Conservation (phyloP, 1,139 yeast genomes). For the Yamadazyma diddensiae region DNA sequence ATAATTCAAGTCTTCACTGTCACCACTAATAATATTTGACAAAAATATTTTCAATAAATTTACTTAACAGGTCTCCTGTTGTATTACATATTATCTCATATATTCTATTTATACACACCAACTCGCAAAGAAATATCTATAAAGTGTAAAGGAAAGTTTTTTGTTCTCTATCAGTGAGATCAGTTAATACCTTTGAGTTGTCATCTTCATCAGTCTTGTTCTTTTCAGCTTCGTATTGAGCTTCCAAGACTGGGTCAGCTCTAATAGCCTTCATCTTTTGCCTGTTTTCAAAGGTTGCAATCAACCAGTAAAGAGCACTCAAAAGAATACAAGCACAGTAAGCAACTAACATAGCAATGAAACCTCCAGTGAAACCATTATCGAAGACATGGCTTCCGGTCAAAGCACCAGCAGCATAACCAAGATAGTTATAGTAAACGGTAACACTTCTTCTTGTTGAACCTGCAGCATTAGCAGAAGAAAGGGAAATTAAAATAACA, state of each 20-base stretch:
- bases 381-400: slow-evolving; percentile 31
- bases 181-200: slow-evolving; percentile 20
- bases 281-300: slow-evolving; percentile 21
- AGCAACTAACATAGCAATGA: slow-evolving; percentile 20
- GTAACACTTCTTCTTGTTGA: slow-evolving; percentile 22
- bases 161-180: slow-evolving; percentile 26
- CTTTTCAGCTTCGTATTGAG: slow-evolving; percentile 10
- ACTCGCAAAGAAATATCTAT: no score
- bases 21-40: no score
- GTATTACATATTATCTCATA: no score
- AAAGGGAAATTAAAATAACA: slow-evolving; percentile 23
- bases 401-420: slow-evolving; percentile 27
- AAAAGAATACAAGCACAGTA: slow-evolving; percentile 24
- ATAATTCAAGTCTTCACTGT: no score
- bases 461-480: slow-evolving; percentile 27
- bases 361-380: slow-evolving; percentile 21
- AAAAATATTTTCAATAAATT: no score
- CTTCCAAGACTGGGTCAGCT: slow-evolving; percentile 10
- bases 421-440: slow-evolving; percentile 20
- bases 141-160: slow-evolving; percentile 23
- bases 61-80: no score
- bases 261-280: slow-evolving; percentile 13
- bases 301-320: slow-evolving; percentile 24
- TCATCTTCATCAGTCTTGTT: slow-evolving; percentile 17
- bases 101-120: no score